Evolutionary conservation across 176 grass and related monocot species (phyloP), one percentile per base, ranked within the genome.

Genomic region (Elaeis guineensis): DNA sequence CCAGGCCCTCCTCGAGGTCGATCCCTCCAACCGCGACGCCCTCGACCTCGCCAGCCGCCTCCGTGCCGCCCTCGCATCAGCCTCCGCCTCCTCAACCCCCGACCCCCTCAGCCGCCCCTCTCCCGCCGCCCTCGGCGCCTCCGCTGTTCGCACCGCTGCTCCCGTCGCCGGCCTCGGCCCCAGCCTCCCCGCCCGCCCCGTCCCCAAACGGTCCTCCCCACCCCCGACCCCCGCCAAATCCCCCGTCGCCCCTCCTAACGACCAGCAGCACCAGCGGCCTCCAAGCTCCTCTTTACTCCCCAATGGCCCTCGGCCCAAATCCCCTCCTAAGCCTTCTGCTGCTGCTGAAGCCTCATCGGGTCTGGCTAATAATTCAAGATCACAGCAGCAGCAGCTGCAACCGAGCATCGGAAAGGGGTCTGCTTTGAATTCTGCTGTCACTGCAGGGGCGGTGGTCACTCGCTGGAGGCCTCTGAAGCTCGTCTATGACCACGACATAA

Each of bases 401-500:
- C 35, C 9, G 54, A 51, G 35, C 49, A 78, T 55, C 12, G 76
- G 74, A 51, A 76, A 61, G 69, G 63, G 50, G 16, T 75, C 67
- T 17, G 77, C 21, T 25, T 25, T 50, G 16, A 55, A 53, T 14
- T 44, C 35, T 12, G 7, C 35, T 44, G 35, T 2, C 14, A 44
- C 11, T 14, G 35, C 35, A 44, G 11, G 2, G 55, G 26, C 8
- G 17, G 55, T 15, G 49, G 44, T 22, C 1, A 49, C 25, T 29
- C 53, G 67, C 64, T 85, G 85, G 81, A 85, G 93, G 70, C 84
- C 81, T 17, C 79, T 98, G 55, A 98, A 98, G 67, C 81, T 98
- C 55, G 84, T 98, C 49, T 92, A 98, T 51, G 93, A 78, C 72
- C 93, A 98, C 16, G 93, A 98, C 65, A 98, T 98, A 54, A 80